Evolutionary conservation across 768 basidiomycete genomes (phyloP).

Genomic region (Termitomyces sp.): DNA sequence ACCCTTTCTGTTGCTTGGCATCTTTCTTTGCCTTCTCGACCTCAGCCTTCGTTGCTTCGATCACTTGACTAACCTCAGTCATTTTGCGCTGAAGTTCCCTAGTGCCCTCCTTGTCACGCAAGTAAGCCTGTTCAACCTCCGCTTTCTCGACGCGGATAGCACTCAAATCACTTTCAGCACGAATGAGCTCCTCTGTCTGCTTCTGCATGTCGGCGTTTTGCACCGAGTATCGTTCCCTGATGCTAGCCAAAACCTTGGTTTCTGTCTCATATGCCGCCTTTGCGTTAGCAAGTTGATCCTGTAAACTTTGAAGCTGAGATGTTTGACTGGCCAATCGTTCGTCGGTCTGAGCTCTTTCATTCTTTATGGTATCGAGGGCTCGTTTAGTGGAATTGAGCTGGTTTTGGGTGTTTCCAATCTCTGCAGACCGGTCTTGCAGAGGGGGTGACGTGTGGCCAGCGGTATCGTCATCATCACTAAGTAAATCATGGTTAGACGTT

Average conservation of each 20-base stretch:
- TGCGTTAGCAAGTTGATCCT: conserved; percentile 79
- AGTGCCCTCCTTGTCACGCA: conserved; percentile 94
- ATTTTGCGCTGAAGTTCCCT: conserved; percentile 82
- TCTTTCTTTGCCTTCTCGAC: conserved; percentile 91
- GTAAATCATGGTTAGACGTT: conserved; percentile 44
- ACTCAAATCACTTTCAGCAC: conserved; percentile 88
- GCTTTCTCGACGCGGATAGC: conserved; percentile 86
- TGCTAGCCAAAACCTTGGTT: conserved; percentile 57
- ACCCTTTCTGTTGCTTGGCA: conserved; percentile 93
- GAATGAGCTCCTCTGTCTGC: conserved; percentile 74
- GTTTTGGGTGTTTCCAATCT: conserved; percentile 86
- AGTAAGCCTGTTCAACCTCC: conserved; percentile 81
- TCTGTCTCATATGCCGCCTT: conserved; percentile 88
- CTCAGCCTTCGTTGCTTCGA: conserved; percentile 63
- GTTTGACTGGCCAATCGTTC: conserved; percentile 63
- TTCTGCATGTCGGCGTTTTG: conserved; percentile 75
- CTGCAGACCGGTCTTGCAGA: conserved; percentile 71
- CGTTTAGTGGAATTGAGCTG: conserved; percentile 78
- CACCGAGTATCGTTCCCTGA: conserved; percentile 63
- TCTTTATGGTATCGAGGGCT: conserved; percentile 61
- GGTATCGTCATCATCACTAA: conserved; percentile 72
- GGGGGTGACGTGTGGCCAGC: conserved; percentile 42
- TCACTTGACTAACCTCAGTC: conserved; percentile 74
- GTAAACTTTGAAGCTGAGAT: conserved; percentile 71
- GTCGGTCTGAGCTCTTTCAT: conserved; percentile 67